These are phyloP conservation scores for Tetrapisispora pingtungensis DNA, from an alignment of 805 yeast genomes.

Conservation along the genomic window DNA sequence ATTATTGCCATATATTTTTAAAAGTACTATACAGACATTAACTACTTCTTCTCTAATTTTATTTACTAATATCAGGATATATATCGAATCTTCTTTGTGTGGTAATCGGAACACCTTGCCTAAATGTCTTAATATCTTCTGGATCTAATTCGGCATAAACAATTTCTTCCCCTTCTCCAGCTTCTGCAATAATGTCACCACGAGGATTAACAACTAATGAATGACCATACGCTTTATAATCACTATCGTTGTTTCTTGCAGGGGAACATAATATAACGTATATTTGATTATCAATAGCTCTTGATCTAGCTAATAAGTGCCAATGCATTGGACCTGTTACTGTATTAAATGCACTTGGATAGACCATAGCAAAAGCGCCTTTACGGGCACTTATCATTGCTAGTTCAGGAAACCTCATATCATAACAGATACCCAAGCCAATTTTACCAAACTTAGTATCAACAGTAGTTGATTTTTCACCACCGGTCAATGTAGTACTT, in stretches of 20 bases:
- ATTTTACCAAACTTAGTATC: conserved; percentile 33
- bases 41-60: neutral
- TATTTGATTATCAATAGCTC: conserved; percentile 68
- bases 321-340: conserved; percentile 79
- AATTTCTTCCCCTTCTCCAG: conserved; percentile 70
- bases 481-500: conserved; percentile 63
- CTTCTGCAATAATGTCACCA: conserved; percentile 55
- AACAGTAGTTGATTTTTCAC: conserved; percentile 66
- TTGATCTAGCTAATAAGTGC: conserved; percentile 62
- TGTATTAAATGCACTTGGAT: conserved; percentile 79
- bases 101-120: conserved; percentile 60
- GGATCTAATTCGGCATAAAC: conserved; percentile 68
- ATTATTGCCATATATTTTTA: too few species aligned
- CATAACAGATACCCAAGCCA: conserved; percentile 83
- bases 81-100: conserved; percentile 65
- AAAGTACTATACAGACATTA: too few species aligned
- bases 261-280: conserved; percentile 79
- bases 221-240: conserved; percentile 61
- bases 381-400: conserved; percentile 60
- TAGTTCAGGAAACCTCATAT: conserved; percentile 70
- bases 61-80: conserved; percentile 25
- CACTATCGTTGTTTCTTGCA: conserved; percentile 56
- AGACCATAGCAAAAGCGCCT: conserved; percentile 64
- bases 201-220: conserved; percentile 53
- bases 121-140: conserved; percentile 42